A percentile compares a stretch with the other conserved stretches of the same genome.
These are phyloP conservation scores for Ophiocordyceps camponoti-rufipedis DNA, from an alignment of 2,329 filamentous ascomycete genomes.

Conservation along the genomic window DNA sequence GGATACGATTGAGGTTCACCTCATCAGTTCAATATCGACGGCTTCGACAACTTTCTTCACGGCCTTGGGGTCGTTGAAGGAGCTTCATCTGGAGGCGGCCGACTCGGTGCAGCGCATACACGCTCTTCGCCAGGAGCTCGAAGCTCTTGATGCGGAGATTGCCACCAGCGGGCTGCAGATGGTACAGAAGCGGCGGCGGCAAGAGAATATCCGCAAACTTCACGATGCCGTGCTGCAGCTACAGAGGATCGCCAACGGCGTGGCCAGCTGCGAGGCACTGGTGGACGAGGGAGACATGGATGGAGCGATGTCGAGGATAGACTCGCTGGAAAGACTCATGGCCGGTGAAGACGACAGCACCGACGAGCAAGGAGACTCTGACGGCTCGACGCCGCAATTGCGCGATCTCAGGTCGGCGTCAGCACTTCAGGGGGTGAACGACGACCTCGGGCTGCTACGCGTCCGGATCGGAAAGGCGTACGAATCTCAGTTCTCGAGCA, in stretches of 20 bases:
- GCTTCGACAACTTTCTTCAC: conserved; percentile 95
- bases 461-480: conserved; percentile 75
- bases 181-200: conserved; percentile 61
- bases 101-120: conserved; percentile 83
- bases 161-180: conserved; percentile 72
- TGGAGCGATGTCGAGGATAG: conserved; percentile 58
- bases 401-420: conserved; percentile 60
- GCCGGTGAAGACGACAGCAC: conserved; percentile 42
- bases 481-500: conserved; percentile 60
- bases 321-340: conserved; percentile 62
- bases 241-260: conserved; percentile 54
- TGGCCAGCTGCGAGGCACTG: conserved; percentile 59
- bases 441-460: conserved; percentile 59
- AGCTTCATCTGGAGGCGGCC: conserved; percentile 80
- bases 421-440: conserved; percentile 62
- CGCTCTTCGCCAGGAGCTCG: conserved; percentile 58
- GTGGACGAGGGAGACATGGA: conserved; percentile 77
- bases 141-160: conserved; percentile 70
- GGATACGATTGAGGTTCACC: conserved; percentile 94
- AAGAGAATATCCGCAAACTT: conserved; percentile 71
- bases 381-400: conserved; percentile 17
- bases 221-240: conserved; percentile 73
- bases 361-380: conserved; percentile 5
- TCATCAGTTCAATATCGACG: conserved; percentile 90
- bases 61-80: conserved; percentile 73